Evolutionary conservation across 371 early-diverging fungal genomes (phyloP).

Genomic region (Rhizopus stolonifer): DNA sequence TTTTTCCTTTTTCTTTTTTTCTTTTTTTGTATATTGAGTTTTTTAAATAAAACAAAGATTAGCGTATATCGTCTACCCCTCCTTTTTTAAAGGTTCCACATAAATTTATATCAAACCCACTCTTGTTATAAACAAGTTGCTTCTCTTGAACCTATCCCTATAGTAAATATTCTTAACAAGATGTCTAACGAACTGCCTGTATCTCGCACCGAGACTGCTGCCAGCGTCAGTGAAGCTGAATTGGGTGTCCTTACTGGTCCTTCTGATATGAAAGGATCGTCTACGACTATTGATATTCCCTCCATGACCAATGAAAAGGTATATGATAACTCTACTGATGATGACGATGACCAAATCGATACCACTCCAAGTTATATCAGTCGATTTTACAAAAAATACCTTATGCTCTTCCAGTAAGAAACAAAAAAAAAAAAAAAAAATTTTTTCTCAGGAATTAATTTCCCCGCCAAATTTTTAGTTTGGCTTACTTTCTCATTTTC

Average conservation of each 20-base stretch:
- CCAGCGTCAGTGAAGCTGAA: neutral
- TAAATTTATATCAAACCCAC: neutral
- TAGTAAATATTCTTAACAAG: neutral
- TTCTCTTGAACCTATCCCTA: too few relatives aligned
- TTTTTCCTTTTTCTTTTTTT: neutral
- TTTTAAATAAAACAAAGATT: slow-evolving; percentile 1
- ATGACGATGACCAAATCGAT: slow-evolving; percentile 17
- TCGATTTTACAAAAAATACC: slow-evolving; percentile 14
- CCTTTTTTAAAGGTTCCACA: neutral
- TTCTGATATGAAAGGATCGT: slow-evolving; percentile 1
- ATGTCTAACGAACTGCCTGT: neutral
- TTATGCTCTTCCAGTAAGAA: slow-evolving; percentile 25
- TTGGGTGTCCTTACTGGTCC: neutral
- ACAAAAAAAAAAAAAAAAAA: neutral
- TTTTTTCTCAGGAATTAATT: neutral
- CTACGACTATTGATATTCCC: slow-evolving; percentile 18
- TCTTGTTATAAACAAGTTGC: slow-evolving; percentile 1
- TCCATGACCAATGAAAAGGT: slow-evolving; percentile 6
- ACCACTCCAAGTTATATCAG: slow-evolving; percentile 6
- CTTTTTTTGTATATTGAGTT: slow-evolving; percentile 6
- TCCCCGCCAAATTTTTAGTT: slow-evolving; percentile 14
- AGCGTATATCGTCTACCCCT: neutral
- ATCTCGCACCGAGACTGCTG: neutral
- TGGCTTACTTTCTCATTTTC: slow-evolving; percentile 38
- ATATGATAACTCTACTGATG: slow-evolving; percentile 2